Base-by-base conservation (phyloP, 176 grass and related monocot species). In the Bothriochloa decipiens region DNA sequence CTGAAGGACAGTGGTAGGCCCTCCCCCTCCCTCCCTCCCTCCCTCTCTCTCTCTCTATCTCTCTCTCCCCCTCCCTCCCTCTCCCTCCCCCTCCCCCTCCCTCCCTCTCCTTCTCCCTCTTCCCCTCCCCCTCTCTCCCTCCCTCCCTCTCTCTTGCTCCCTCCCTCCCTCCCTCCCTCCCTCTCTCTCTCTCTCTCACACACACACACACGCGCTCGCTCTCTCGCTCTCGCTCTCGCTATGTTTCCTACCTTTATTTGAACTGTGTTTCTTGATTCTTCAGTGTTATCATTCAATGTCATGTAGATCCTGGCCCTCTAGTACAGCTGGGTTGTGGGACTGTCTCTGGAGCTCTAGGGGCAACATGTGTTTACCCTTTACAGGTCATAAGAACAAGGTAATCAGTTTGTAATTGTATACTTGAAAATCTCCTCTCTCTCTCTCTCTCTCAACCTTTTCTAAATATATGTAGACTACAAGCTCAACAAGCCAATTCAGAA, bases 351-450 rank as follows among this genome's bases (percentile, higher is more conserved):
- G 82, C 92, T 88, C 87, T 97, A 85, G 95, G 95, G 64, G 95
- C 95, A 23, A 91, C 92, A 86, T 97, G 92, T 88, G 95, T 95
- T 76, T 97, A 97, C 79, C 95, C 95, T 78, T 93, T 97, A 86
- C 95, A 97, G 82, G 95, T 97, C 68, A 97, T 97, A 63, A 93
- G 95, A 91, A 97, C 95, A 65, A 97, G 95, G 95, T 97, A 86
- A 72, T 10, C 68, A 81, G 67, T 65, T 61, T 84, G 3, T 62
- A 67, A 26, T 18, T 67, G 68, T 89, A 63, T 52, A 1, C 55
- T 33, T 63, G 27, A 71, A 65, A 76, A 23, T 68, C 61, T 35
- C 12, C 41, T 65, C 65, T 69, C 17, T 72, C 53, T 73, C 28
- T 81, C 11, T 75, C 84, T 84, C 17, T 68, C 75, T 70, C 43